phyloP scores from a whole-genome alignment of 305 asterid species.

The Withania somnifera region DNA sequence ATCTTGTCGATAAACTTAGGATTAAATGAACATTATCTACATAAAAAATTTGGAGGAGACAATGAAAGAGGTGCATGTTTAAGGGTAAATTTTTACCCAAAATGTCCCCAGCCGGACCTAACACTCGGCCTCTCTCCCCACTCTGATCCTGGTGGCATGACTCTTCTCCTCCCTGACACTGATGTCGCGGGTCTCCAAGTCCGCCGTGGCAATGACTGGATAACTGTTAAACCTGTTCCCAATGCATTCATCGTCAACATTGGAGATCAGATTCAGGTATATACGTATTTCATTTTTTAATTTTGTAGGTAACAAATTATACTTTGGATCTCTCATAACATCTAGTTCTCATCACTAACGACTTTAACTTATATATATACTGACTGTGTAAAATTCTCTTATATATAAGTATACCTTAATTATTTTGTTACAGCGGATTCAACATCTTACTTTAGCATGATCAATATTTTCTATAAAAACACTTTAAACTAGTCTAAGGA shows the following conservation, averaged over 20 bases:
- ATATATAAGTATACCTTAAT: too few species aligned
- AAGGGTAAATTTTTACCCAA: constrained; percentile 71
- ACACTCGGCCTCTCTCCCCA: constrained; percentile 72
- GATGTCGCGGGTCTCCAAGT: constrained; percentile 75
- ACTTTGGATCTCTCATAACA: too few species aligned
- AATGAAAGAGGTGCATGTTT: constrained; percentile 40
- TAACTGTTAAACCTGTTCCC: constrained; percentile 56
- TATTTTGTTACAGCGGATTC: too few species aligned
- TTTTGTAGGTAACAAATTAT: too few species aligned
- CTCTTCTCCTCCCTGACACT: constrained; percentile 62
- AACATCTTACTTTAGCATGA: too few species aligned
- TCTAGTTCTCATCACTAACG: too few species aligned
- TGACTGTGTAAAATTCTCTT: too few species aligned
- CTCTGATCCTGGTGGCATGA: constrained; percentile 78
- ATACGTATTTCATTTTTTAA: too few species aligned
- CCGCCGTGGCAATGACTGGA: constrained; percentile 41
- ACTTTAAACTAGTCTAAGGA: too few species aligned
- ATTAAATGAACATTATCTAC: constrained; percentile 34
- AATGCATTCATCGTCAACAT: constrained; percentile 67
- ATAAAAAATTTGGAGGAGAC: constrained; percentile 57
- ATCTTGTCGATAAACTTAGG: constrained; percentile 52
- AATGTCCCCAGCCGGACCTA: constrained; percentile 87
- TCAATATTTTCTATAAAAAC: too few species aligned
- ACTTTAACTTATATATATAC: too few species aligned
- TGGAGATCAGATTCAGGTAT: constrained; percentile 85